Evolutionary conservation across 1,139 yeast genomes (phyloP).

Genomic region (Arxiozyma slooffiae): DNA sequence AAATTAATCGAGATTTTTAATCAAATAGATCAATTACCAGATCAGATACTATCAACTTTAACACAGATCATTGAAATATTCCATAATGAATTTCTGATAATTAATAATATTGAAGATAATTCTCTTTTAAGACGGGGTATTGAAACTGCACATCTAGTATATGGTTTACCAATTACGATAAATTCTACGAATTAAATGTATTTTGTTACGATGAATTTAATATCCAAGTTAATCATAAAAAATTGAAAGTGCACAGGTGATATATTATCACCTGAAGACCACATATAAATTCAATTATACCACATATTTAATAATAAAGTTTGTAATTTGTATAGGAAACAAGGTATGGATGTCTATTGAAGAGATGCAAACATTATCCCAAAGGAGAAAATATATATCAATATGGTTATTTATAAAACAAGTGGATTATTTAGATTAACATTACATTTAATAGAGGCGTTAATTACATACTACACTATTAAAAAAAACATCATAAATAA

Average conservation of each 20-base stretch:
- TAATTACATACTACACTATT: conserved; percentile 9
- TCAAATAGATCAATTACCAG: conserved; percentile 36
- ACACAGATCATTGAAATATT: conserved; percentile 43
- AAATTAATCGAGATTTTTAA: conserved; percentile 44
- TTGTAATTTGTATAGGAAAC: conserved; percentile 76
- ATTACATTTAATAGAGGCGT: conserved; percentile 48
- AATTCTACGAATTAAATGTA: conserved; percentile 79
- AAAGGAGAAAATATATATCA: conserved; percentile 53
- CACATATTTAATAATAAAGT: conserved; percentile 54
- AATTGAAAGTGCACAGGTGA: conserved; percentile 1
- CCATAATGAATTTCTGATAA: conserved; percentile 57
- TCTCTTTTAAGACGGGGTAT: conserved; percentile 63
- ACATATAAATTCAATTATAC: conserved; percentile 6
- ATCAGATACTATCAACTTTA: conserved; percentile 31
- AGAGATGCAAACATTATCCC: conserved; percentile 58
- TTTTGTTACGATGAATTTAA: conserved; percentile 49
- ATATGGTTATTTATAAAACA: conserved; percentile 81
- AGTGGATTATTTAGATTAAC: conserved; percentile 80
- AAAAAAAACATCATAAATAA: conserved; percentile 7
- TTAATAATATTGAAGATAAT: conserved; percentile 82
- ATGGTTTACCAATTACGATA: conserved; percentile 68
- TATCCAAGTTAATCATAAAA: conserved; percentile 13
- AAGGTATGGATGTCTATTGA: conserved; percentile 84
- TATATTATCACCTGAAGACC: not conserved
- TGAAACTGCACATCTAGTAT: conserved; percentile 68